Conservation (phyloP, 2,329 filamentous ascomycete species). For the Pyrenophora teres region DNA sequence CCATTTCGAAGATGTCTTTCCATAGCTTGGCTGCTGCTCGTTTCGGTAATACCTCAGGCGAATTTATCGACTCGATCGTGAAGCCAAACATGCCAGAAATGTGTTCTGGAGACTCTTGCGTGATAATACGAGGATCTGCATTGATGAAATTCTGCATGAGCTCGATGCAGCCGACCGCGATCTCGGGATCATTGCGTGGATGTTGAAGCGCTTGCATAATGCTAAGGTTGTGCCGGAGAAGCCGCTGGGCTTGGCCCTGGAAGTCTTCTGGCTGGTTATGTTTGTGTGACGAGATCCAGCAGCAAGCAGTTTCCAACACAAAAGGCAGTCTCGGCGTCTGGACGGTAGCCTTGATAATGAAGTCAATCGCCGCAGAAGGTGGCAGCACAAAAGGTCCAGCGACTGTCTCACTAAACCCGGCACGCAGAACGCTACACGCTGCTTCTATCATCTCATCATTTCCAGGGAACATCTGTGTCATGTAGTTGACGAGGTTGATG, state of each 20-base stretch:
- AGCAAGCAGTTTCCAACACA: slow-evolving; percentile 72
- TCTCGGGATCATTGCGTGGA: slow-evolving; percentile 69
- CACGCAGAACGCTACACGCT: slow-evolving; percentile 71
- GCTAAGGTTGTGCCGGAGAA: slow-evolving; percentile 64
- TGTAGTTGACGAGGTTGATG: slow-evolving; percentile 56
- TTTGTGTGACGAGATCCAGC: slow-evolving; percentile 59
- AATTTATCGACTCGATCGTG: slow-evolving; percentile 69
- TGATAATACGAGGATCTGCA: slow-evolving; percentile 65
- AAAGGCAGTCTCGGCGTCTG: slow-evolving; percentile 70
- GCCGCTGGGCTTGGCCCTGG: slow-evolving; percentile 33
- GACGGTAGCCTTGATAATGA: slow-evolving; percentile 64
- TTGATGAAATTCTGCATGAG: slow-evolving; percentile 68
- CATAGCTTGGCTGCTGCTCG: slow-evolving; percentile 75
- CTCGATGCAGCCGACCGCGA: slow-evolving; percentile 75
- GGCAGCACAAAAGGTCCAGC: slow-evolving; percentile 79
- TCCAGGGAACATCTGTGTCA: slow-evolving; percentile 59
- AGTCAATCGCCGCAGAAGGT: slow-evolving; percentile 66
- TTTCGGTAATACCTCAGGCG: slow-evolving; percentile 76
- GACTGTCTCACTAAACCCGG: slow-evolving; percentile 74
- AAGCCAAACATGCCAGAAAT: slow-evolving; percentile 74
- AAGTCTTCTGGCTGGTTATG: slow-evolving; percentile 49
- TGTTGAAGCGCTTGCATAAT: slow-evolving; percentile 67
- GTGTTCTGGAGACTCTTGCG: slow-evolving; percentile 61
- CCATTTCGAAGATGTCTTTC: slow-evolving; percentile 51
- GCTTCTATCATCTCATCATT: slow-evolving; percentile 72